Evolutionary conservation across 208 protist genomes (phyloP).

Genomic region (Acanthamoeba sp.): DNA sequence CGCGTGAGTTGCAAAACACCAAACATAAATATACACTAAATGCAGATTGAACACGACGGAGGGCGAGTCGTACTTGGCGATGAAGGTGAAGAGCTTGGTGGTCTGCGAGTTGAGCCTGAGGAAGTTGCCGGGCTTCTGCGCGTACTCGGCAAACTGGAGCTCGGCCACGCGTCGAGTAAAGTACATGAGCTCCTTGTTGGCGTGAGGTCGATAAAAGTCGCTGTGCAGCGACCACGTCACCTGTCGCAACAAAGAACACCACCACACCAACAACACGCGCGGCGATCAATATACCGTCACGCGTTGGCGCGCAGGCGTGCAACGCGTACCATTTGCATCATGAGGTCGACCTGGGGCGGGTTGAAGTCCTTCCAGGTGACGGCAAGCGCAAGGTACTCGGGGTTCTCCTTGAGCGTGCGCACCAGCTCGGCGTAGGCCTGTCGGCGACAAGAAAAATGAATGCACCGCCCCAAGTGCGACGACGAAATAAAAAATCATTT

Average conservation of each 20-base stretch:
- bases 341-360: not conserved
- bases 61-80: not conserved
- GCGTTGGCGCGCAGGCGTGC: not conserved
- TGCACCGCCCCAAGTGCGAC: too few relatives aligned
- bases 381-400: not conserved
- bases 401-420: not conserved
- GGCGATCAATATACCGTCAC: not conserved
- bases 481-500: too few relatives aligned
- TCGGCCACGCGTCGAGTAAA: not conserved
- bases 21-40: too few relatives aligned
- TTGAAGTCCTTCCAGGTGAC: not conserved
- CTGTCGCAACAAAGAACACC: not conserved
- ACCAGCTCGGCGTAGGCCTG: not conserved
- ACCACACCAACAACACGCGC: not conserved
- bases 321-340: conserved; percentile 1
- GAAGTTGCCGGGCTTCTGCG: conserved; percentile 15
- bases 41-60: too few relatives aligned
- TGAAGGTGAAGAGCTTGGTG: conserved; percentile 25
- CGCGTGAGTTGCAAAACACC: too few relatives aligned
- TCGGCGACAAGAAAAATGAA: too few relatives aligned
- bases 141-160: not conserved
- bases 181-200: conserved; percentile 9
- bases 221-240: not conserved
- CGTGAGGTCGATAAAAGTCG: conserved; percentile 15
- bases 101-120: not conserved